Conservation (phyloP, 371 early-diverging fungal species). For the Mucor mucedo region DNA sequence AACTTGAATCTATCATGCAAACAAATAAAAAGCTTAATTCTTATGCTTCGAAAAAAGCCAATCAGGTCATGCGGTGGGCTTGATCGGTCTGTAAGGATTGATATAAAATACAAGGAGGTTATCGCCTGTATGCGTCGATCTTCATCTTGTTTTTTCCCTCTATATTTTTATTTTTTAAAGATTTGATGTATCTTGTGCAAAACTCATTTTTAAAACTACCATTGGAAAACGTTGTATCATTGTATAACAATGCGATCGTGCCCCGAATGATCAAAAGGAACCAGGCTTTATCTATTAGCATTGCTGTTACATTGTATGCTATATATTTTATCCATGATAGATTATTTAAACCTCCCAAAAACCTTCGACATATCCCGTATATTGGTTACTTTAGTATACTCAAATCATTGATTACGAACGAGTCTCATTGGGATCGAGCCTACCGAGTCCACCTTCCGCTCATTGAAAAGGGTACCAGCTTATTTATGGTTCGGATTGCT, state of each 20-base stretch:
- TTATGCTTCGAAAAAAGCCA: too few species aligned
- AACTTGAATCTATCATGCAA: too few species aligned
- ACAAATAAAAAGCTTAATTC: too few species aligned
- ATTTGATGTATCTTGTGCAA: background rate
- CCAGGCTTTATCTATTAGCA: constrained; percentile 9
- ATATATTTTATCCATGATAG: constrained; percentile 1
- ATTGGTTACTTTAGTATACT: constrained; percentile 7
- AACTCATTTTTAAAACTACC: constrained; percentile 1
- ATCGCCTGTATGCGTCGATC: too few species aligned
- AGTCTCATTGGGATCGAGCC: background rate
- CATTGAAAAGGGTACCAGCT: background rate
- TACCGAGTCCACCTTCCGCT: constrained; percentile 10
- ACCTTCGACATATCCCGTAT: constrained; percentile 32
- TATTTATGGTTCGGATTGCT: constrained; percentile 9
- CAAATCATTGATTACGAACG: background rate
- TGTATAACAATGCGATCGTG: constrained; percentile 2
- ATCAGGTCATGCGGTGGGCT: too few species aligned
- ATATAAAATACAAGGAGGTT: too few species aligned
- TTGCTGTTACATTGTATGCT: constrained; percentile 8
- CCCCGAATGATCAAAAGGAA: constrained; percentile 10
- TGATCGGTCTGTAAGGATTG: too few species aligned
- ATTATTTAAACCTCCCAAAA: constrained; percentile 18
- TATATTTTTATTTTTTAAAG: too few species aligned
- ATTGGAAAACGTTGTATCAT: background rate
- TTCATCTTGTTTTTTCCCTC: too few species aligned